Evolutionary conservation across 257 asterid species (phyloP), one percentile per base, ranked within the genome.

Genomic region (Nyctanthes arbortristis): DNA sequence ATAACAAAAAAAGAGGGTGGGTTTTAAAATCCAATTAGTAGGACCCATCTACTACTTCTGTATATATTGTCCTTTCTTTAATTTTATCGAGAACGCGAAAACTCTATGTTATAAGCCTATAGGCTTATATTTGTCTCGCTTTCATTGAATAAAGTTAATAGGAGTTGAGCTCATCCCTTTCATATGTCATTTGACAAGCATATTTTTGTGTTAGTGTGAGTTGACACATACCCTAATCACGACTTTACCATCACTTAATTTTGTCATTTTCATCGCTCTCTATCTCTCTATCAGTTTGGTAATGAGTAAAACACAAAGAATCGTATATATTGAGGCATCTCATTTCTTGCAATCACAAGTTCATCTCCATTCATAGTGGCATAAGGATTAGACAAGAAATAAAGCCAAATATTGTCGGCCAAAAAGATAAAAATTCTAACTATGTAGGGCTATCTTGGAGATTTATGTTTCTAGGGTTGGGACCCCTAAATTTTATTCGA

Each of bases 331-430:
- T 47, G n/a, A n/a, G n/a, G n/a, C n/a, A n/a, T n/a, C n/a, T n/a
- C n/a, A n/a, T n/a, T n/a, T n/a, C n/a, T n/a, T n/a, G n/a, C n/a
- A n/a, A n/a, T n/a, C n/a, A n/a, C n/a, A n/a, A 75, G 74, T 82
- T 78, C 24, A 28, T 59, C 75, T 78, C 86, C 88, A 74, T 74
- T 71, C 74, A 80, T 78, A 69, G 80, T 80, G 85, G 85, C 69
- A 59, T 80, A n/a, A n/a, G 76, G 76, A 78, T 70, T 68, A 39
- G 81, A 82, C 81, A 66, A 71, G 67, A 35, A 56, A 47, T 16
- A 77, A 78, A 74, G 80, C 71, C 27, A 72, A 45, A 66, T 63
- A 49, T 63, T 80, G 91, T 82, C 88, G 86, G 88, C 86, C 87
- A 72, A 79, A 78, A 73, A n/a, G 57, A n/a, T 47, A 12, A 5